phyloP scores from a whole-genome alignment of 139 green algal species.

The Asterochloris sp. region DNA sequence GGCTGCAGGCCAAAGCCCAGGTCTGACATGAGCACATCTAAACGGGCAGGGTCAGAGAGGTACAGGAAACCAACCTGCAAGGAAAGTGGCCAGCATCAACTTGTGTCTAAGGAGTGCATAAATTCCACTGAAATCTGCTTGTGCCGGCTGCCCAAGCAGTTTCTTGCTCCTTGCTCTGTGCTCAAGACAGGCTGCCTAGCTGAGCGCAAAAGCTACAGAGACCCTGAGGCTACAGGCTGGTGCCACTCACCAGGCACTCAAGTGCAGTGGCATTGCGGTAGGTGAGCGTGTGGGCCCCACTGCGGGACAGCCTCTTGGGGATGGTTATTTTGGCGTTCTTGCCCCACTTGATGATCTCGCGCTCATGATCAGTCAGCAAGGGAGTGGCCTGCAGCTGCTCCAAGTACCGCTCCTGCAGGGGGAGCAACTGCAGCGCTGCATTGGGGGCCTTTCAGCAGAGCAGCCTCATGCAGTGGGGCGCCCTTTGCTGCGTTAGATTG shows the following conservation, averaged over 20 bases:
- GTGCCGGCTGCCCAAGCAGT: too few species aligned
- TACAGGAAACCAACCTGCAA: slow-evolving; percentile 46
- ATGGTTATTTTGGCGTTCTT: slow-evolving; percentile 46
- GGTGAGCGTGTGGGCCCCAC: slow-evolving; percentile 20
- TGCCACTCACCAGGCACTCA: slow-evolving; percentile 46
- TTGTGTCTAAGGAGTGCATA: background rate
- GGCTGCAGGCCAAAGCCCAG: slow-evolving; percentile 29
- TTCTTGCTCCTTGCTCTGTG: background rate
- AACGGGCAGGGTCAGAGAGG: slow-evolving; percentile 31
- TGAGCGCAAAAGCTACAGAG: background rate
- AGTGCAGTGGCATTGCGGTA: slow-evolving; percentile 54
- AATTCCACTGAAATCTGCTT: background rate
- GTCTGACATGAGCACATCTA: slow-evolving; percentile 43
- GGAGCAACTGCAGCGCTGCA: background rate
- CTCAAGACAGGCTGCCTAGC: too few species aligned
- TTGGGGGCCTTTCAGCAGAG: background rate
- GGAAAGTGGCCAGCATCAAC: background rate
- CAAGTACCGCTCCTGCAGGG: slow-evolving; percentile 31
- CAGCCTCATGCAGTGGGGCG: background rate
- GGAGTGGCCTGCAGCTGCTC: slow-evolving; percentile 26
- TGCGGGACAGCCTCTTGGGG: slow-evolving; percentile 39
- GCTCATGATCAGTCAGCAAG: slow-evolving; percentile 41
- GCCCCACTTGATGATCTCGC: slow-evolving; percentile 60
- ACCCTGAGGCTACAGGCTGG: background rate
- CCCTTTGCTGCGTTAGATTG: too few species aligned